Evolutionary conservation across 2,329 filamentous ascomycete genomes (phyloP).

Genomic region (Pseudogymnoascus sp.): DNA sequence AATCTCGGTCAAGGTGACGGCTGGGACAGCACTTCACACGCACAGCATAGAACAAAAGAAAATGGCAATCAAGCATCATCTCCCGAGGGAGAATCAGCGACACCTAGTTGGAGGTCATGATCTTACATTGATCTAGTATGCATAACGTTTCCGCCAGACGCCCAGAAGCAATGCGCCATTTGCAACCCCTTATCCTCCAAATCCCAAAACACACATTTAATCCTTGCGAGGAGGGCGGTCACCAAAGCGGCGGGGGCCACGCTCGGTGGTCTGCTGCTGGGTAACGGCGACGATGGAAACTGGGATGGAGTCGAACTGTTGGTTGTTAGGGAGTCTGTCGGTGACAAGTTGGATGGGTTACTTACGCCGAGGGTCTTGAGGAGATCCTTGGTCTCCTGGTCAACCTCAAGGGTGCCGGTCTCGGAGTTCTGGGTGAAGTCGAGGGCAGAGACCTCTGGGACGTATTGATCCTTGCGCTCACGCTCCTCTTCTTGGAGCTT

Average conservation of each 20-base stretch:
- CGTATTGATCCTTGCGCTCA: conserved; percentile 99
- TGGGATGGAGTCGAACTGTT: conserved; percentile 90
- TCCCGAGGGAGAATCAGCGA: conserved; percentile 68
- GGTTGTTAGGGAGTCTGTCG: conserved; percentile 22
- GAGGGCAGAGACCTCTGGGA: conserved; percentile 95
- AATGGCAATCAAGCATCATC: conserved; percentile 94
- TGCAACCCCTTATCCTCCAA: conserved; percentile 27
- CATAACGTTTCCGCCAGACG: conserved; percentile 26
- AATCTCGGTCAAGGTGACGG: not conserved
- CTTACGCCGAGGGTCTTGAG: conserved; percentile 97
- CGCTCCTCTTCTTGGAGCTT: conserved; percentile 99
- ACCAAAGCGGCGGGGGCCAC: conserved; percentile 65
- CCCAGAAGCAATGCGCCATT: conserved; percentile 23
- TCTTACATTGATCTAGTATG: conserved; percentile 50
- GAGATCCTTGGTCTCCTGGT: conserved; percentile 96
- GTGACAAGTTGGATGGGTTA: conserved; percentile 29
- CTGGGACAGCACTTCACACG: conserved; percentile 4
- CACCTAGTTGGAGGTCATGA: conserved; percentile 65
- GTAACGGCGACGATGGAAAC: conserved; percentile 90
- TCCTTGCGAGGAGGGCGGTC: conserved; percentile 44
- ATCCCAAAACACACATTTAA: conserved; percentile 23
- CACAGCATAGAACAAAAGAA: conserved; percentile 20
- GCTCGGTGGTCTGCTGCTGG: conserved; percentile 80
- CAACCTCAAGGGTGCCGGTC: conserved; percentile 87
- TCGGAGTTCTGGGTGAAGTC: conserved; percentile 95